A percentile compares a stretch with the other conserved stretches of the same genome.
Evolutionary conservation across 495 filamentous ascomycete species (phyloP).

Genomic region (Aspergillus steynii): DNA sequence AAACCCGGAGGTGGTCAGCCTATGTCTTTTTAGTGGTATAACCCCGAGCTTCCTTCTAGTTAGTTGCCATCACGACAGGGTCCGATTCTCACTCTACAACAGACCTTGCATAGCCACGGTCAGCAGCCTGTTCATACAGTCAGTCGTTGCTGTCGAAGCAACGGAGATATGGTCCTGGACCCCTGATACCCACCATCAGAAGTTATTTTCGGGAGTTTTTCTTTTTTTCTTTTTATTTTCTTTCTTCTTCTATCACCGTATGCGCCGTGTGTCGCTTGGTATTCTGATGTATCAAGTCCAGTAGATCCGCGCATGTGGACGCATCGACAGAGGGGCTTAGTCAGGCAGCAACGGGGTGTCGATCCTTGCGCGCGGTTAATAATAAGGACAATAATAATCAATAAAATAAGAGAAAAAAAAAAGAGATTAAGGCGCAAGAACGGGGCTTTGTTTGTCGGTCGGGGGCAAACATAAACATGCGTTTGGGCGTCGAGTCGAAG

Average conservation of each 20-base stretch:
- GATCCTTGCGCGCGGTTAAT: background rate
- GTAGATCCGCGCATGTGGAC: background rate
- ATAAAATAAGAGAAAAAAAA: conserved; percentile 1
- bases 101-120: background rate
- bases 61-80: background rate
- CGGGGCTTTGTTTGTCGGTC: background rate
- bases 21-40: background rate
- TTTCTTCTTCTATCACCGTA: too few relatives aligned
- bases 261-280: too few relatives aligned
- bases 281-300: background rate
- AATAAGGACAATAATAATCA: background rate
- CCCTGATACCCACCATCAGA: background rate
- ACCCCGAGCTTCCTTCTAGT: background rate
- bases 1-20: too few relatives aligned
- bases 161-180: background rate
- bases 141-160: background rate
- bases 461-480: too few relatives aligned
- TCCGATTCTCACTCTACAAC: background rate
- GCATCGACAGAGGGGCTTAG: background rate
- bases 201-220: background rate
- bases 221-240: too few relatives aligned
- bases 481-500: too few relatives aligned
- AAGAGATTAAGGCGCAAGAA: background rate
- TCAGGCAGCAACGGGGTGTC: background rate
- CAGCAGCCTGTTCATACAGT: too few relatives aligned